Conservation (phyloP, 2,329 filamentous ascomycete species). For the Exophiala sideris region DNA sequence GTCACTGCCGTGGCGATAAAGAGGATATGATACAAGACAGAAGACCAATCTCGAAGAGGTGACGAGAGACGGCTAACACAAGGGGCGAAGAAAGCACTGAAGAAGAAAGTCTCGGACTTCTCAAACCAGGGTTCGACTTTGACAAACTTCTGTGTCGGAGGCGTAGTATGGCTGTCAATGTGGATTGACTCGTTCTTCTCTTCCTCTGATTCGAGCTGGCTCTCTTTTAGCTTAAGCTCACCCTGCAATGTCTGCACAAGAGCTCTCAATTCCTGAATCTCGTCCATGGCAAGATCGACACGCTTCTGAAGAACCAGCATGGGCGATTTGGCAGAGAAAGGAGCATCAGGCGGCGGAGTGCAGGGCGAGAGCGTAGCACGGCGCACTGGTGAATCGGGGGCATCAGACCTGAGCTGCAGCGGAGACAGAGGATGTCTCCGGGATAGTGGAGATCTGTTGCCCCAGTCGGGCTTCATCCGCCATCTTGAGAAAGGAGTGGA, state of each 20-base stretch:
- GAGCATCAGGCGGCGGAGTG: slow-evolving; percentile 24
- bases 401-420: slow-evolving; percentile 14
- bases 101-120: no score
- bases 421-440: slow-evolving; percentile 17
- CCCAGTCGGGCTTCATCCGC: slow-evolving; percentile 19
- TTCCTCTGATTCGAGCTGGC: slow-evolving; percentile 1
- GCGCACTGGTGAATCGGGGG: slow-evolving; percentile 20
- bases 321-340: slow-evolving; percentile 18
- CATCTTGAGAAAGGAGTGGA: slow-evolving; percentile 11
- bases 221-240: slow-evolving; percentile 11
- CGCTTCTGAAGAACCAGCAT: slow-evolving; percentile 26
- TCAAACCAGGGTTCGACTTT: no score
- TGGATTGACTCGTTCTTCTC: neutral
- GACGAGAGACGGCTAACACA: no score
- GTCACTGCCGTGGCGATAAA: no score
- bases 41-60: no score
- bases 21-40: no score
- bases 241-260: slow-evolving; percentile 19
- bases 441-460: slow-evolving; percentile 10
- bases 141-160: no score
- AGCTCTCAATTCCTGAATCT: slow-evolving; percentile 23
- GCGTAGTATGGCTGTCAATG: no score
- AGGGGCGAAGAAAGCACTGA: no score
- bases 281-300: slow-evolving; percentile 23
- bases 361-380: slow-evolving; percentile 19